Base-by-base conservation (phyloP, 2,329 filamentous ascomycete species). In the Knufia fluminis region DNA sequence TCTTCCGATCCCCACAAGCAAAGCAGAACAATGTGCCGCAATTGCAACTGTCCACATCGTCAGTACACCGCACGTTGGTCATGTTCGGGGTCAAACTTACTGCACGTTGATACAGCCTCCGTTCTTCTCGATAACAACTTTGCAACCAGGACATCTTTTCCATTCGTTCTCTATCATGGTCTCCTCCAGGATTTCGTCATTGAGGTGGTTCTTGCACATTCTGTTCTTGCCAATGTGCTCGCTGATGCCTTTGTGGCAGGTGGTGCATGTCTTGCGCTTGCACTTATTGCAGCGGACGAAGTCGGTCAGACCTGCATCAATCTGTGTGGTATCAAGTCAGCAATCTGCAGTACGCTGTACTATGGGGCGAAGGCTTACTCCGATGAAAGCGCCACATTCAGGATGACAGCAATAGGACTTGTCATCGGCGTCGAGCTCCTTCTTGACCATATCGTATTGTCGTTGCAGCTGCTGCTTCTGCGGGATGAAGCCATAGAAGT, bases 21-120 rank as follows among this genome's bases (percentile, higher is more conserved):
- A 22, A 46, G 22, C 44, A 46, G 44, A 46, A 46, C 12, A 20
- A 20, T 3, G 23, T 10, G 26, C 44, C 44, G 31, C 44, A 46
- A 8, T 9, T 36, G 28, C 44, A 46, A 2, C 44, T 46, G 10
- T 3, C 8, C 4, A 14, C 17, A 2, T 14, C 12, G 26, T 32
- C 42, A 45, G 26, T 4, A 17, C 24, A 33, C 10, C 22, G 24
- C 22, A 24, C 3, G 9, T 3, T 19, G 17, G 17, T 20, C 3
- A n/a, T 3, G 28, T 3, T 12, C 8, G 19, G 9, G 3, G 10
- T 8, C n/a, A 17, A 16, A 23, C 44, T n/a, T 23, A 36, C 44
- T 9, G 16, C 4, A 38, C 14, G 8, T 46, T 46, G 20, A 4
- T 36, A 20, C 44, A 46, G 2, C 44, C 32, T 14, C 23, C 3